Conservation (phyloP, 2,329 filamentous ascomycete species). For the Paecilomyces sp. region DNA sequence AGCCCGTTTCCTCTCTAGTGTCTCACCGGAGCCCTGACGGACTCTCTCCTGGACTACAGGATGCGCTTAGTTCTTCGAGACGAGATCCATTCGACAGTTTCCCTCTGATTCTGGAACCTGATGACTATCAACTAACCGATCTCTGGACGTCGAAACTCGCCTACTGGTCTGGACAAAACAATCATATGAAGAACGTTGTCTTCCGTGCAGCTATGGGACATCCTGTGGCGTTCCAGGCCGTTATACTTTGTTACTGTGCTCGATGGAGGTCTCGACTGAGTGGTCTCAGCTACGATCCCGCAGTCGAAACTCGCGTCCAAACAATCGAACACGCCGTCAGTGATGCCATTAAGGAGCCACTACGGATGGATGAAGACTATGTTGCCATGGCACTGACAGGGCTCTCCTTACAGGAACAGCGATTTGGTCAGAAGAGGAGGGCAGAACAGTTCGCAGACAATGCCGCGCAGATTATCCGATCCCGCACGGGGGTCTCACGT, state of each 20-base stretch:
- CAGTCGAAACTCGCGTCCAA: slow-evolving; percentile 21
- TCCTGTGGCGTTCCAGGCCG: slow-evolving; percentile 28
- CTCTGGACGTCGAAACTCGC: slow-evolving; percentile 29
- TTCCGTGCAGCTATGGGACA: slow-evolving; percentile 27
- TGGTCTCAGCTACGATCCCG: slow-evolving; percentile 12
- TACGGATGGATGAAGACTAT: slow-evolving; percentile 18
- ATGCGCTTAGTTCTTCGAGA: slow-evolving; percentile 19
- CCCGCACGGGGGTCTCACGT: slow-evolving; percentile 16
- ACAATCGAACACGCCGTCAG: slow-evolving; percentile 20
- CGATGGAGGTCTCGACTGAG: slow-evolving; percentile 27
- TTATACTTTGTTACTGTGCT: slow-evolving; percentile 30
- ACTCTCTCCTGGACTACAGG: slow-evolving; percentile 16
- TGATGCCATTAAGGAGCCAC: slow-evolving; percentile 14
- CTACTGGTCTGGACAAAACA: slow-evolving; percentile 37
- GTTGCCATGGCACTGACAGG: slow-evolving; percentile 27
- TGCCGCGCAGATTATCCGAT: slow-evolving; percentile 24
- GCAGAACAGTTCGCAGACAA: slow-evolving; percentile 21
- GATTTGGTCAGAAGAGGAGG: slow-evolving; percentile 25
- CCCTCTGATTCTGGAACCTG: slow-evolving; percentile 14
- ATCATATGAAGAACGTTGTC: slow-evolving; percentile 27
- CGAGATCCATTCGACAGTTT: slow-evolving; percentile 27
- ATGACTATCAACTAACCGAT: slow-evolving; percentile 26
- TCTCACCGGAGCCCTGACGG: background rate
- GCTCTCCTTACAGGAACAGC: slow-evolving; percentile 31
- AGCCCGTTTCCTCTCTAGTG: background rate